Percentiles rank a stretch among this genome's conserved stretches.
Evolutionary conservation across 768 basidiomycete species (phyloP).

Genomic region (Suillus lakei): DNA sequence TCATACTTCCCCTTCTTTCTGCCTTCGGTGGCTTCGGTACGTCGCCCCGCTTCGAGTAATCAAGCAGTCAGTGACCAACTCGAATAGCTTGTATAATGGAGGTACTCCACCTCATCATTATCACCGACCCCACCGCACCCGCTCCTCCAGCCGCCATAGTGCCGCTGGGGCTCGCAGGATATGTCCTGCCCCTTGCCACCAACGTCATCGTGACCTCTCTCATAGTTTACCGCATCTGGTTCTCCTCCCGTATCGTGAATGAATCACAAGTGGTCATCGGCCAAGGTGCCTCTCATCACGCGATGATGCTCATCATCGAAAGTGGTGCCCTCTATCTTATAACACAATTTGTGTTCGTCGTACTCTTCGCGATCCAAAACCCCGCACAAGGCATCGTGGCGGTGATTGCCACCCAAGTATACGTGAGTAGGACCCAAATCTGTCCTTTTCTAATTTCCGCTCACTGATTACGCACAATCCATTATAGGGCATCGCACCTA

Average conservation of each 20-base stretch:
- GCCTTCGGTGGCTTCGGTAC: slow-evolving; percentile 40
- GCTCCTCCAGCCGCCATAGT: slow-evolving; percentile 39
- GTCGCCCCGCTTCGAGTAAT: slow-evolving; percentile 10
- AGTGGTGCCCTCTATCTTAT: slow-evolving; percentile 45
- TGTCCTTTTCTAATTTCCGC: background rate
- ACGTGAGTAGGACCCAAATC: slow-evolving; percentile 31
- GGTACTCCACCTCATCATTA: slow-evolving; percentile 33
- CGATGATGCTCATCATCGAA: slow-evolving; percentile 43
- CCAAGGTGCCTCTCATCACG: slow-evolving; percentile 25
- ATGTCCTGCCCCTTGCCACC: slow-evolving; percentile 43
- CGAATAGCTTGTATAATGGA: slow-evolving; percentile 36
- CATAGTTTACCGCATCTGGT: slow-evolving; percentile 46
- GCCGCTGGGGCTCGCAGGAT: slow-evolving; percentile 42
- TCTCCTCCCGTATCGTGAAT: slow-evolving; percentile 19
- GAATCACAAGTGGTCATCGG: slow-evolving; percentile 17
- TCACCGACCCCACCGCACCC: slow-evolving; percentile 33
- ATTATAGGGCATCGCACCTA: slow-evolving; percentile 38
- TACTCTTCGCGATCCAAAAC: slow-evolving; percentile 38
- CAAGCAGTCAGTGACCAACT: background rate
- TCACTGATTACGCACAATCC: background rate
- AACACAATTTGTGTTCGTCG: slow-evolving; percentile 45
- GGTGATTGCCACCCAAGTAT: slow-evolving; percentile 44
- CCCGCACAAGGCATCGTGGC: slow-evolving; percentile 42
- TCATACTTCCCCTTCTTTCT: slow-evolving; percentile 39
- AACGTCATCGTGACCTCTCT: slow-evolving; percentile 47